Evolutionary conservation across 768 basidiomycete genomes (phyloP).

Genomic region (Trametes sanguinea): DNA sequence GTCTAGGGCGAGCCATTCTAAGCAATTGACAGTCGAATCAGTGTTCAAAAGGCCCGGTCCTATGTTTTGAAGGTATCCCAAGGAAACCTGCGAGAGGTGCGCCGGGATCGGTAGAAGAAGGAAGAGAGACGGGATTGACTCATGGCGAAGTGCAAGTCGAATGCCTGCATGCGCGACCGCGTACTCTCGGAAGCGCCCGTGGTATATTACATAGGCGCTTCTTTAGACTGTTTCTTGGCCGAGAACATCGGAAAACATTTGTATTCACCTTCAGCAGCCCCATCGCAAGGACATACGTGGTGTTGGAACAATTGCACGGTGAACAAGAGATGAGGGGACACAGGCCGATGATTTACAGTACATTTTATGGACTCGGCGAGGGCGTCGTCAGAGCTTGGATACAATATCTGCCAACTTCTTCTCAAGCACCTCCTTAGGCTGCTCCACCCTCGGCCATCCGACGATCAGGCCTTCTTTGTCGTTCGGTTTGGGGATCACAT

Average conservation of each 20-base stretch:
- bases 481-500: constrained; percentile 86
- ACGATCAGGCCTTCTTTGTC: constrained; percentile 75
- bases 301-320: too few relatives aligned
- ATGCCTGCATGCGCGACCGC: not conserved
- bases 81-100: not conserved
- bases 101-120: not conserved
- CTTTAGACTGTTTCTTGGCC: too few relatives aligned
- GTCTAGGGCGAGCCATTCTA: constrained; percentile 30
- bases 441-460: constrained; percentile 63
- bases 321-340: too few relatives aligned
- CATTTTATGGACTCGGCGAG: not conserved
- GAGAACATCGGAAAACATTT: not conserved
- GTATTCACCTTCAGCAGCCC: too few relatives aligned
- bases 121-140: constrained; percentile 12
- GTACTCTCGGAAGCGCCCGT: not conserved
- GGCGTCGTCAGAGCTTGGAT: not conserved
- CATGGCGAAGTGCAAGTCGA: constrained; percentile 19
- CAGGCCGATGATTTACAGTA: not conserved
- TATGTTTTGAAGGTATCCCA: too few relatives aligned
- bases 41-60: not conserved
- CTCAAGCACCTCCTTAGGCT: constrained; percentile 6
- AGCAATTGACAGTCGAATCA: not conserved
- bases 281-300: too few relatives aligned
- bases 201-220: not conserved
- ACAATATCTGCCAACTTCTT: constrained; percentile 8